A percentile compares a stretch with the other conserved stretches of the same genome.
Evolutionary conservation across 257 asterid genomes (phyloP).

Genomic region (Jacaranda copaia): DNA sequence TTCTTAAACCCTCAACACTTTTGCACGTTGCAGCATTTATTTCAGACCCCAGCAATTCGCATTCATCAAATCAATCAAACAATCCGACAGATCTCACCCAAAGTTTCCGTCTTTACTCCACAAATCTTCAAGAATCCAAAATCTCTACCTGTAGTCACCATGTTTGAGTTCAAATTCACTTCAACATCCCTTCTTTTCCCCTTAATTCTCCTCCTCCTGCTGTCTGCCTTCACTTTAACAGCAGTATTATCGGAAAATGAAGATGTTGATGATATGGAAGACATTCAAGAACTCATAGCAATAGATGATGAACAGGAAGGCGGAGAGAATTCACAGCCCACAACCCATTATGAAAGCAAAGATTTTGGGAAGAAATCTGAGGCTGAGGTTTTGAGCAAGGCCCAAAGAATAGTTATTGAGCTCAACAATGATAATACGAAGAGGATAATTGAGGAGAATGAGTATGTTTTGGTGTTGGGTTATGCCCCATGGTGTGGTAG

Average conservation of each 20-base stretch:
- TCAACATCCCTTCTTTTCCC: conserved; percentile 56
- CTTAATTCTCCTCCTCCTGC: conserved; percentile 52
- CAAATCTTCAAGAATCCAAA: conserved; percentile 28
- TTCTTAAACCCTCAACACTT: conserved; percentile 39
- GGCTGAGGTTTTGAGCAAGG: conserved; percentile 82
- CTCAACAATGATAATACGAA: conserved; percentile 67
- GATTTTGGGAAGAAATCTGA: conserved; percentile 61
- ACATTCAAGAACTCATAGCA: conserved; percentile 78
- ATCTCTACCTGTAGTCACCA: conserved; percentile 32
- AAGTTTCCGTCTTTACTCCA: conserved; percentile 35
- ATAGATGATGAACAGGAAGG: conserved; percentile 73
- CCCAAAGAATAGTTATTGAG: conserved; percentile 89
- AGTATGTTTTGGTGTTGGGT: conserved; percentile 82
- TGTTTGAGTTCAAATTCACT: conserved; percentile 52
- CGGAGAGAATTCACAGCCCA: conserved; percentile 42
- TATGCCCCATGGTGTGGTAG: conserved; percentile 94
- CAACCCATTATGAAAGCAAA: conserved; percentile 40
- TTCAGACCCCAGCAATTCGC: conserved; percentile 31
- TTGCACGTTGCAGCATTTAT: conserved; percentile 51
- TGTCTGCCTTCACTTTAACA: conserved; percentile 43
- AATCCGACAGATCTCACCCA: conserved; percentile 45
- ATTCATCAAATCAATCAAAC: conserved; percentile 23
- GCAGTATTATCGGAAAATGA: conserved; percentile 40
- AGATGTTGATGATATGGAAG: conserved; percentile 59
- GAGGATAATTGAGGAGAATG: conserved; percentile 70